phyloP scores from a whole-genome alignment of 257 asterid genomes.

The Fraxinus americana region DNA sequence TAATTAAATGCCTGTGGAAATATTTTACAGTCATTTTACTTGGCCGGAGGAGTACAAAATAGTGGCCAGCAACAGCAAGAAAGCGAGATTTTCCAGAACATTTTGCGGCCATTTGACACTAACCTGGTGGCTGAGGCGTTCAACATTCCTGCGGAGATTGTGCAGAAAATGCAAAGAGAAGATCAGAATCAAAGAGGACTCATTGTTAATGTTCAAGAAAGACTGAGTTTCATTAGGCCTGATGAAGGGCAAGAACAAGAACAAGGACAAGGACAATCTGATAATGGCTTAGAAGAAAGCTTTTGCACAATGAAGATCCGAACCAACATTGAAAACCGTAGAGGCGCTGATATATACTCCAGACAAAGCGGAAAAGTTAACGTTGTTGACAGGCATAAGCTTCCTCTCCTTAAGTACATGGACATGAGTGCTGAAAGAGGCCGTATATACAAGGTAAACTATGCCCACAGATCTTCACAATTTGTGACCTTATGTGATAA shows the following conservation, averaged over 20 bases:
- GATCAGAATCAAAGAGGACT: conserved; percentile 52
- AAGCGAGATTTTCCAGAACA: conserved; percentile 42
- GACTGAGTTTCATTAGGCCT: conserved; percentile 49
- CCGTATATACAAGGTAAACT: conserved; percentile 51
- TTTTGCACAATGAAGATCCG: conserved; percentile 53
- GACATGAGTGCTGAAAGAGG: conserved; percentile 78
- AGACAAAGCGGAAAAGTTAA: conserved; percentile 64
- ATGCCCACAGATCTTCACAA: too few relatives aligned
- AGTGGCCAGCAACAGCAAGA: conserved; percentile 22
- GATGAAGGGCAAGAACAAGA: conserved; percentile 36
- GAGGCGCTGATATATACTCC: conserved; percentile 58
- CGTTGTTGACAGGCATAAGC: conserved; percentile 53
- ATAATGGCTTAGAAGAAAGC: conserved; percentile 55
- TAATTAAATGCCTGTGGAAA: background rate
- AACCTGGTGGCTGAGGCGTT: conserved; percentile 61
- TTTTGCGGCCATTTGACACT: conserved; percentile 47
- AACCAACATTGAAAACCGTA: conserved; percentile 40
- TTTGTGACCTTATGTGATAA: too few relatives aligned
- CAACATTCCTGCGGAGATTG: conserved; percentile 42
- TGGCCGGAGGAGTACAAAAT: conserved; percentile 61
- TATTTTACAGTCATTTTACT: conserved; percentile 45
- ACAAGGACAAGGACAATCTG: conserved; percentile 6
- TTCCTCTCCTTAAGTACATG: conserved; percentile 59
- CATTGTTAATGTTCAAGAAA: conserved; percentile 44
- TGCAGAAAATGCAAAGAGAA: conserved; percentile 38